Conservation (phyloP, 2,329 filamentous ascomycete species). For the Moelleriella libera region DNA sequence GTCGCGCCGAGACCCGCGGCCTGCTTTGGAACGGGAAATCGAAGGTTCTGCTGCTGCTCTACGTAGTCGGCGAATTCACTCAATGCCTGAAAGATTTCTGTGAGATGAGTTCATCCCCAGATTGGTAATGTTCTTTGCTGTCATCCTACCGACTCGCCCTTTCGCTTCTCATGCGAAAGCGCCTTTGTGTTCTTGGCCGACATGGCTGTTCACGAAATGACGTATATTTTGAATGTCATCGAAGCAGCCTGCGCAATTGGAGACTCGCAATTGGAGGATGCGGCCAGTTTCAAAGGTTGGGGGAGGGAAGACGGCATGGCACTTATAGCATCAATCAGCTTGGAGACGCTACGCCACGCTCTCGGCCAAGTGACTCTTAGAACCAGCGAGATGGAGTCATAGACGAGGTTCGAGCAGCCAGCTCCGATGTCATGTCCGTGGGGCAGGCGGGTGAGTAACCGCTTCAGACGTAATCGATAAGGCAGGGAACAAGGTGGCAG, state of each 20-base stretch:
- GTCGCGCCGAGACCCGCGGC: constrained; percentile 13
- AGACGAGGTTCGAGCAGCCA: background rate
- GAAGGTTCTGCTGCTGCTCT: constrained; percentile 75
- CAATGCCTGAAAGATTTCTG: constrained; percentile 39
- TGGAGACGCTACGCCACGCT: constrained; percentile 1
- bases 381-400: constrained; percentile 1
- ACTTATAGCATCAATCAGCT: background rate
- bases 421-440: no score
- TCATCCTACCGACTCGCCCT: constrained; percentile 63
- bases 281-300: background rate
- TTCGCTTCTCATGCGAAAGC: constrained; percentile 64
- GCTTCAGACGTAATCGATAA: no score
- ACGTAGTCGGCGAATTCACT: constrained; percentile 98
- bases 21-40: constrained; percentile 34
- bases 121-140: background rate
- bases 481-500: no score
- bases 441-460: no score
- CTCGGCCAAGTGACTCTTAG: constrained; percentile 5
- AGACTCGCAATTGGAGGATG: background rate
- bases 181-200: constrained; percentile 42
- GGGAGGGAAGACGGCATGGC: background rate
- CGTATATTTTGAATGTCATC: constrained; percentile 15
- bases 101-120: background rate
- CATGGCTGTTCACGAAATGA: constrained; percentile 23
- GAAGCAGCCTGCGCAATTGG: background rate